phyloP scores from a whole-genome alignment of 164 flowering plant genomes.

The Akebia trifoliata region DNA sequence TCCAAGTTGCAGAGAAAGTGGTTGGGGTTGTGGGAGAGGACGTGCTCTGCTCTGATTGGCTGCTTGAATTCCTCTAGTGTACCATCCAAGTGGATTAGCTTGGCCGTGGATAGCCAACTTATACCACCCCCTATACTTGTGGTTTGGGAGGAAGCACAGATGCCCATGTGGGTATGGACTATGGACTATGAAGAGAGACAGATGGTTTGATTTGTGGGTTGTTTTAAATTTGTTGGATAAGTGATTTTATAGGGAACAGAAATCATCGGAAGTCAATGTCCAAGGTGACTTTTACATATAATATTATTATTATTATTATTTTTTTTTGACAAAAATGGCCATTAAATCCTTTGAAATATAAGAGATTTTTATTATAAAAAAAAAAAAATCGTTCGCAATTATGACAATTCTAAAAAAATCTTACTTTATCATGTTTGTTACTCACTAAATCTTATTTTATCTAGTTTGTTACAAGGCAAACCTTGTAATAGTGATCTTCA shows the following conservation, averaged over 20 bases:
- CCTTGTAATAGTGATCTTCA: too few species aligned
- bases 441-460: too few species aligned
- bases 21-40: constrained; percentile 38
- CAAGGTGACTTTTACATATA: too few species aligned
- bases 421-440: too few species aligned
- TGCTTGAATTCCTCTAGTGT: constrained; percentile 40
- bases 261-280: too few species aligned
- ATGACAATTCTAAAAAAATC: too few species aligned
- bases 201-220: too few species aligned
- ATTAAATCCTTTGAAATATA: not conserved
- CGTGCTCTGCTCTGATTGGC: constrained; percentile 28
- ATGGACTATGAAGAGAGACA: constrained; percentile 10
- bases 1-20: constrained; percentile 60
- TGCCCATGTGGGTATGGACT: constrained; percentile 31
- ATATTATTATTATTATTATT: too few species aligned
- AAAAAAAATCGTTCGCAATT: too few species aligned
- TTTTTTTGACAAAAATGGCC: not conserved
- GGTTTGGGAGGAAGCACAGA: constrained; percentile 32
- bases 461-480: too few species aligned
- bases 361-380: too few species aligned
- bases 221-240: not conserved
- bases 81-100: constrained; percentile 46
- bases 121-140: not conserved
- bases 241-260: constrained; percentile 1
- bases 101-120: constrained; percentile 20